phyloP scores from a whole-genome alignment of 768 basidiomycete species.

The Calocybe gangraenosa region DNA sequence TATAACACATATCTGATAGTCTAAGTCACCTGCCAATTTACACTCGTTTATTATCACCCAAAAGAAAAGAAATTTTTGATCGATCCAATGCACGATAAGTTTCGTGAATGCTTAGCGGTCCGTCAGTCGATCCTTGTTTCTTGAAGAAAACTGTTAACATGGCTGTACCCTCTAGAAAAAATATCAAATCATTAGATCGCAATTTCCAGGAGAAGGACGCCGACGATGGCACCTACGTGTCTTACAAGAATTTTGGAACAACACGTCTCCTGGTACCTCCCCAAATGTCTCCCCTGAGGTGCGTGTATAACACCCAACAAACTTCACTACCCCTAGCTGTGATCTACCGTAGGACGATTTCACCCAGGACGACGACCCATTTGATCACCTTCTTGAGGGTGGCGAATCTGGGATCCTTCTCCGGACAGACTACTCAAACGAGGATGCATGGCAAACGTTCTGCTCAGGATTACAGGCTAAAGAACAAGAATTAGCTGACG shows the following conservation, averaged over 20 bases:
- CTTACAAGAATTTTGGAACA: conserved; percentile 46
- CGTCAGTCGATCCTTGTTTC: background rate
- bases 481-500: conserved; percentile 51
- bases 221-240: conserved; percentile 52
- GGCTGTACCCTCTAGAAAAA: conserved; percentile 23
- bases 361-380: conserved; percentile 45
- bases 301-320: background rate
- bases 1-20: too few relatives aligned
- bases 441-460: conserved; percentile 62
- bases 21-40: too few relatives aligned
- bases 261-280: conserved; percentile 12
- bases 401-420: conserved; percentile 58
- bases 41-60: too few relatives aligned
- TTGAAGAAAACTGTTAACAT: background rate
- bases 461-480: conserved; percentile 41
- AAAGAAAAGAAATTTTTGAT: too few relatives aligned
- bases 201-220: conserved; percentile 49
- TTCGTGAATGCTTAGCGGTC: conserved; percentile 16
- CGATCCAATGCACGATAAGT: conserved; percentile 16
- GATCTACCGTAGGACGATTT: conserved; percentile 18
- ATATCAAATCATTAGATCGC: conserved; percentile 41
- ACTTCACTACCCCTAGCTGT: background rate
- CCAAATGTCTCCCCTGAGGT: conserved; percentile 8
- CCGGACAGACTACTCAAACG: conserved; percentile 71
- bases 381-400: conserved; percentile 44